Conservation (phyloP, 2,329 filamentous ascomycete species). For the Fusarium sp. region DNA sequence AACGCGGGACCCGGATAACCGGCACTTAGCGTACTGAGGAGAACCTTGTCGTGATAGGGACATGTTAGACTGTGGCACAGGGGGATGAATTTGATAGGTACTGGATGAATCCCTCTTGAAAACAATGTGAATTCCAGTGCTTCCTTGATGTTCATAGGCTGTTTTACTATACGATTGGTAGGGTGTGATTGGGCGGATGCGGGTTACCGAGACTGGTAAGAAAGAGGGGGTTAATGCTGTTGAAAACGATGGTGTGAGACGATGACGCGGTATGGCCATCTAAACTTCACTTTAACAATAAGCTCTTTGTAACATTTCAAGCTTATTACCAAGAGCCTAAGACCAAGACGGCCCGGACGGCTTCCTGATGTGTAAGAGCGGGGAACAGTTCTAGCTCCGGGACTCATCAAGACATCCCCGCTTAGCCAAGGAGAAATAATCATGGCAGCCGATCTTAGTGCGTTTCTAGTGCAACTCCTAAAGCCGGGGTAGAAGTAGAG, state of each 20-base stretch:
- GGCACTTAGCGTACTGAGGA: constrained; percentile 28
- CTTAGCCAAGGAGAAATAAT: neutral
- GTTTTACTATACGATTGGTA: neutral
- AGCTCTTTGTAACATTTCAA: neutral
- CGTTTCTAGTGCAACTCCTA: neutral
- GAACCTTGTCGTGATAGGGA: neutral
- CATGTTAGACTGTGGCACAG: neutral
- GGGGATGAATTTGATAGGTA: neutral
- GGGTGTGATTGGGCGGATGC: neutral
- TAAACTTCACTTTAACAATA: neutral
- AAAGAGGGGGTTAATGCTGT: constrained; percentile 8
- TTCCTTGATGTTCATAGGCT: neutral
- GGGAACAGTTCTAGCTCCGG: constrained; percentile 13
- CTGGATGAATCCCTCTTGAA: neutral
- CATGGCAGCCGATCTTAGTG: constrained; percentile 1
- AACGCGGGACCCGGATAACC: constrained; percentile 37
- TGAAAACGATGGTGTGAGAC: too few species aligned
- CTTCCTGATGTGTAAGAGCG: neutral
- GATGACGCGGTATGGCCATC: neutral
- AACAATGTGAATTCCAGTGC: neutral
- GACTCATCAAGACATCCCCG: constrained; percentile 1
- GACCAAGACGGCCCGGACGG: neutral
- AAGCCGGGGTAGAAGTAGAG: neutral
- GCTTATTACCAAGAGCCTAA: neutral
- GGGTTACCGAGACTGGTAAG: neutral